Percentiles rank a stretch among this genome's conserved stretches.
Evolutionary conservation across 192 early-diverging fungal species (phyloP).

Genomic region (Dispira simplex): DNA sequence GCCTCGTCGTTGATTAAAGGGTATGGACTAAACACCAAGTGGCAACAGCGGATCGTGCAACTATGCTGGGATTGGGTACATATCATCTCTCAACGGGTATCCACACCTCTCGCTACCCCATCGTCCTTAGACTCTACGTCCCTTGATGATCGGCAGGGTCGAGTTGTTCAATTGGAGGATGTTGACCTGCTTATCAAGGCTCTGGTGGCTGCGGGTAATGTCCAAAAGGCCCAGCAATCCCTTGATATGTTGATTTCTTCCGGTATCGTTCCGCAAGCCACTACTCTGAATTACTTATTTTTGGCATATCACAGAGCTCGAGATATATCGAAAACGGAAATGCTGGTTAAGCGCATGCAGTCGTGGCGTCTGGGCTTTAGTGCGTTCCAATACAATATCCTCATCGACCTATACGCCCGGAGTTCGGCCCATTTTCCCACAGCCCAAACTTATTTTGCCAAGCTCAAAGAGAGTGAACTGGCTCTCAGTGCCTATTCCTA

Average conservation of each 20-base stretch:
- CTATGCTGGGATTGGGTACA: conserved; percentile 11
- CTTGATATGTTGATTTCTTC: background rate
- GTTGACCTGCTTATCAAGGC: conserved; percentile 2
- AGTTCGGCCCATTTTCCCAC: background rate
- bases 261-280: background rate
- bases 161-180: background rate
- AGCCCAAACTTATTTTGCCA: background rate
- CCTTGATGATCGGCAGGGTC: background rate
- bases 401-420: background rate
- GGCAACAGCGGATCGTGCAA: background rate
- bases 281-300: background rate
- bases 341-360: background rate
- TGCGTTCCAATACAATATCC: background rate
- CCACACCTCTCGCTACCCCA: background rate
- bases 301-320: background rate
- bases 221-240: background rate
- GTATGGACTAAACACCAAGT: background rate
- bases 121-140: background rate
- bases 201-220: background rate
- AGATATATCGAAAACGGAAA: no score
- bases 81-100: background rate
- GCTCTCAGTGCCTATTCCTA: background rate
- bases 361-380: background rate
- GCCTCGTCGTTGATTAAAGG: background rate
- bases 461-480: background rate